Evolutionary conservation across 257 asterid species (phyloP).

Genomic region (Solanum sejunctum): DNA sequence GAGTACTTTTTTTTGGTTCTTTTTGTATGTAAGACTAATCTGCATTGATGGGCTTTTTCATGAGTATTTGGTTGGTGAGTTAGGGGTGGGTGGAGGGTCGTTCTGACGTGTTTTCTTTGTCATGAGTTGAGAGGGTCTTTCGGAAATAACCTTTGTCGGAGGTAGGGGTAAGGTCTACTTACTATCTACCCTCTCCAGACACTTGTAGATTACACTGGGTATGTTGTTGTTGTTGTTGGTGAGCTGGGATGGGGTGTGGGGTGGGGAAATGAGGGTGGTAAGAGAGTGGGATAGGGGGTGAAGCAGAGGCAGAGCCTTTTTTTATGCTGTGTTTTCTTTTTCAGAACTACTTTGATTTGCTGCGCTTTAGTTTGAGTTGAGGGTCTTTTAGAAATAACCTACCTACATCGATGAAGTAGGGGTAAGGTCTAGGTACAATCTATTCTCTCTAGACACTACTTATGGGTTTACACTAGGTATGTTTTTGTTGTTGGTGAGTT

Average conservation of each 20-base stretch:
- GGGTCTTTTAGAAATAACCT: not conserved
- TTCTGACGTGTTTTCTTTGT: no score
- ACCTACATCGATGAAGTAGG: not conserved
- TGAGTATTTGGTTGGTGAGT: not conserved
- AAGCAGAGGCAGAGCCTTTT: not conserved
- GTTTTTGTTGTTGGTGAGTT: not conserved
- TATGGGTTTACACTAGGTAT: not conserved
- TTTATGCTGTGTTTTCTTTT: no score
- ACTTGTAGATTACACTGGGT: no score
- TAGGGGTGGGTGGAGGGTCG: no score
- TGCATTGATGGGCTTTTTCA: no score
- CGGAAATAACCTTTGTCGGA: no score
- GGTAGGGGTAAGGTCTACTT: no score
- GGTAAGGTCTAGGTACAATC: not conserved
- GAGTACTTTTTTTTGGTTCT: not conserved
- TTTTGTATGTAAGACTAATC: not conserved
- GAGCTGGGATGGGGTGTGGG: not conserved
- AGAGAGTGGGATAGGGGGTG: not conserved
- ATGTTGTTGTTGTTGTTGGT: not conserved
- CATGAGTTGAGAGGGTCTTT: no score
- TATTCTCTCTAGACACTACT: not conserved
- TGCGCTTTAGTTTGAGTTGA: not conserved
- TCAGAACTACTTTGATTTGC: not conserved
- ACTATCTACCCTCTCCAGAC: no score
- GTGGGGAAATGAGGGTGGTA: not conserved